phyloP scores from a whole-genome alignment of 2,329 filamentous ascomycete species.

The Sarocladium oryzae region DNA sequence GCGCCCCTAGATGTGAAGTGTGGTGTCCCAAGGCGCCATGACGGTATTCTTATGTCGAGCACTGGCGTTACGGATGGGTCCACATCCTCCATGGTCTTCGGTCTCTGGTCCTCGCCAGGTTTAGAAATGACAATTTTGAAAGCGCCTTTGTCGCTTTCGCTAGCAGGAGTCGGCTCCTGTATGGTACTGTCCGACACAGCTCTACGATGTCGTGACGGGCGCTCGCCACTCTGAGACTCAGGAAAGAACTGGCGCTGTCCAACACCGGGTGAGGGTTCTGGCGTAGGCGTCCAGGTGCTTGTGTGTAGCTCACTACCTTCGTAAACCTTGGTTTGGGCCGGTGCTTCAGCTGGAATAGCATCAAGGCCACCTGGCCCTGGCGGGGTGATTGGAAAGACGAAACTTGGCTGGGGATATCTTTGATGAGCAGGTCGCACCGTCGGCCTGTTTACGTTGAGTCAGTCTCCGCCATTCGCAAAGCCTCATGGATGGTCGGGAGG shows the following conservation, averaged over 20 bases:
- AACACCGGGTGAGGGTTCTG: constrained; percentile 29
- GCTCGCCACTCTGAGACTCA: constrained; percentile 16
- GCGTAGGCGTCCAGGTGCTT: constrained; percentile 38
- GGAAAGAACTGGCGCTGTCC: constrained; percentile 27
- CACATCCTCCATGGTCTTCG: constrained; percentile 57
- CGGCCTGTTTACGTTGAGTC: constrained; percentile 35
- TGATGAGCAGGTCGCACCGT: constrained; percentile 55
- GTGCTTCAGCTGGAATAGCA: constrained; percentile 26
- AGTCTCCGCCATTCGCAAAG: background rate
- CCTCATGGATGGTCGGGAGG: background rate
- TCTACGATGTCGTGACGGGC: constrained; percentile 42
- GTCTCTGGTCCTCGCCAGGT: constrained; percentile 51
- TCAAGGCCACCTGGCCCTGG: constrained; percentile 53
- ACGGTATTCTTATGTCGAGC: constrained; percentile 72
- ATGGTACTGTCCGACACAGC: constrained; percentile 73
- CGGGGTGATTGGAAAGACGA: constrained; percentile 55
- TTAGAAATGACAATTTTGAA: constrained; percentile 79
- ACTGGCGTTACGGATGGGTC: constrained; percentile 40
- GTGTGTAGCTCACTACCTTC: constrained; percentile 21
- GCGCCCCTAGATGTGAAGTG: constrained; percentile 71
- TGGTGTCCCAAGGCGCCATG: constrained; percentile 76
- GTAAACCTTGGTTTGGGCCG: constrained; percentile 17
- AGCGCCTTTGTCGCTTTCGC: constrained; percentile 55
- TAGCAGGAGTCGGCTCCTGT: constrained; percentile 51
- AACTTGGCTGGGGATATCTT: constrained; percentile 54